A percentile compares a stretch with the other conserved stretches of the same genome.
Evolutionary conservation across 1,139 yeast species (phyloP).

Genomic region (Hanseniaspora sp.): DNA sequence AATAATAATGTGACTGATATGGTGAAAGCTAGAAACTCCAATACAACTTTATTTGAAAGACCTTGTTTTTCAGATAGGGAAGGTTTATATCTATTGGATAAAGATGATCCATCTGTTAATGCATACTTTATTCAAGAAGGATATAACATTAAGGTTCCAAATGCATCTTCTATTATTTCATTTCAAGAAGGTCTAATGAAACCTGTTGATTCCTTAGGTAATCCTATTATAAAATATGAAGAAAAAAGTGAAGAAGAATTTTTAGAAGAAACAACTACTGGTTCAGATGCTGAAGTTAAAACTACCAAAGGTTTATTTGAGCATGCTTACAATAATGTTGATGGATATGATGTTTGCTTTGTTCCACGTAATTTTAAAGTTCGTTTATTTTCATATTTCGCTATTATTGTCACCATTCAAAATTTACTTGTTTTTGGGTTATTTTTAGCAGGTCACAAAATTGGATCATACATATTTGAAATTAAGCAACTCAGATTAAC

Average conservation of each 20-base stretch:
- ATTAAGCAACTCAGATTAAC: background rate
- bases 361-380: background rate
- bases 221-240: conserved; percentile 58
- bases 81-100: background rate
- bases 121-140: conserved; percentile 11
- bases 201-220: conserved; percentile 59
- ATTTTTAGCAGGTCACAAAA: background rate
- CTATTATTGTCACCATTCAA: background rate
- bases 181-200: conserved; percentile 5
- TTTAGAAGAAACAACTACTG: conserved; percentile 49
- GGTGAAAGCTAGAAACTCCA: background rate
- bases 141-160: conserved; percentile 2
- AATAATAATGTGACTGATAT: background rate
- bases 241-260: conserved; percentile 64
- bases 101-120: background rate
- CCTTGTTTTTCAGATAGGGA: conserved; percentile 5
- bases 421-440: background rate
- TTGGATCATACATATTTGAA: background rate
- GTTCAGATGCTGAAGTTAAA: conserved; percentile 42
- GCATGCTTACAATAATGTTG: conserved; percentile 56
- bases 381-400: background rate
- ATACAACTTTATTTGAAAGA: background rate
- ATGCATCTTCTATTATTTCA: background rate
- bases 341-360: conserved; percentile 42
- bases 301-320: conserved; percentile 63